Evolutionary conservation across 78 protist species (phyloP).

Genomic region (Dictyostelium citrinum): DNA sequence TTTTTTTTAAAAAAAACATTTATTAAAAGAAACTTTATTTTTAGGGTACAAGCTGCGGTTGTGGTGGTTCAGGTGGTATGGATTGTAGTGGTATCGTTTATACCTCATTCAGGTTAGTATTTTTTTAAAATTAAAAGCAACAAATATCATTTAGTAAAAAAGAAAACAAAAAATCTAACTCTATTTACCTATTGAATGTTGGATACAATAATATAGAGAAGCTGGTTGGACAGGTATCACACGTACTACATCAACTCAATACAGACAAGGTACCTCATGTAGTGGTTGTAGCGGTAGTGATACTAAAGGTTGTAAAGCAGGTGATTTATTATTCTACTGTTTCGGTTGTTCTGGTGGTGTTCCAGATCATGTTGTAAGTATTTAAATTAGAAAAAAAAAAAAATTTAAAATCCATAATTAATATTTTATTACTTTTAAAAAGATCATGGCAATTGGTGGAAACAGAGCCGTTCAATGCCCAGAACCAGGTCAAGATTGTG

Average conservation of each 20-base stretch:
- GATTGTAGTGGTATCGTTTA: conserved; percentile 64
- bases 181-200: no score
- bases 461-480: conserved; percentile 26
- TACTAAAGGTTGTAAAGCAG: conserved; percentile 20
- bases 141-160: no score
- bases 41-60: conserved; percentile 59
- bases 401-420: background rate
- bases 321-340: conserved; percentile 68
- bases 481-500: conserved; percentile 25
- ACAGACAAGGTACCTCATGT: conserved; percentile 40
- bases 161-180: background rate
- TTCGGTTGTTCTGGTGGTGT: background rate
- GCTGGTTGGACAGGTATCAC: conserved; percentile 71
- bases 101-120: conserved; percentile 16
- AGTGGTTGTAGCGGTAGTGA: conserved; percentile 18
- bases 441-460: conserved; percentile 39
- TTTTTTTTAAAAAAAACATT: background rate
- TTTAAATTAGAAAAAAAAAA: background rate
- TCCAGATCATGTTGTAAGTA: background rate
- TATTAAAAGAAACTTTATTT: background rate
- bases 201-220: background rate
- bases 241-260: conserved; percentile 37
- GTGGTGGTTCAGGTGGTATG: conserved; percentile 76
- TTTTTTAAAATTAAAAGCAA: no score
- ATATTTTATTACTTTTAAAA: background rate